A percentile compares a stretch with the other conserved stretches of the same genome.
Evolutionary conservation across 2,329 filamentous ascomycete genomes (phyloP).

Genomic region (Verticillium albo-atrum): DNA sequence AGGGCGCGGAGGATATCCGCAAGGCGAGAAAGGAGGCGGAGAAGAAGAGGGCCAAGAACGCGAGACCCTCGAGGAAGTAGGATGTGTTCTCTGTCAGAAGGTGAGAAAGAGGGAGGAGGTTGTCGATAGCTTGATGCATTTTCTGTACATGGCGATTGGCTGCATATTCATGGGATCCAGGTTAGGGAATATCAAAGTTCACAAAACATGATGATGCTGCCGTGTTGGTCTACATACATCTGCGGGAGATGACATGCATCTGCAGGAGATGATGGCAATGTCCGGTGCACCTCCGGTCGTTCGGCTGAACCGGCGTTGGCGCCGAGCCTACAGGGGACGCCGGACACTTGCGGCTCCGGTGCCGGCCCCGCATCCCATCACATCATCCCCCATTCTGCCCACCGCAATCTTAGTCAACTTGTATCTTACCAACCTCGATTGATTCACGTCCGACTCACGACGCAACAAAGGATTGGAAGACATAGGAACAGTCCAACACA

Average conservation of each 20-base stretch:
- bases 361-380: background rate
- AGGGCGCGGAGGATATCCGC: slow-evolving; percentile 76
- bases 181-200: too few relatives aligned
- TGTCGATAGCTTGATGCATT: background rate
- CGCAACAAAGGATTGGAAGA: background rate
- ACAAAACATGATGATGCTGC: too few relatives aligned
- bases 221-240: too few relatives aligned
- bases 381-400: background rate
- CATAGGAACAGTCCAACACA: background rate
- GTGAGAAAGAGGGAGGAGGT: background rate
- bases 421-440: background rate
- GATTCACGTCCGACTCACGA: background rate
- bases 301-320: background rate
- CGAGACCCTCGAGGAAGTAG: slow-evolving; percentile 64
- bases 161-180: too few relatives aligned
- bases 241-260: too few relatives aligned
- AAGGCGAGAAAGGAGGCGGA: slow-evolving; percentile 77
- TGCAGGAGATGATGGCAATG: too few relatives aligned
- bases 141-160: background rate
- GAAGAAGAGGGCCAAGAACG: slow-evolving; percentile 80
- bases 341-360: background rate
- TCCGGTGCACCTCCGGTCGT: background rate
- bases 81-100: background rate
- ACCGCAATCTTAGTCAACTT: background rate
- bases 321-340: background rate